phyloP scores from a whole-genome alignment of 306 rosid species.

The Castanospermum australe region DNA sequence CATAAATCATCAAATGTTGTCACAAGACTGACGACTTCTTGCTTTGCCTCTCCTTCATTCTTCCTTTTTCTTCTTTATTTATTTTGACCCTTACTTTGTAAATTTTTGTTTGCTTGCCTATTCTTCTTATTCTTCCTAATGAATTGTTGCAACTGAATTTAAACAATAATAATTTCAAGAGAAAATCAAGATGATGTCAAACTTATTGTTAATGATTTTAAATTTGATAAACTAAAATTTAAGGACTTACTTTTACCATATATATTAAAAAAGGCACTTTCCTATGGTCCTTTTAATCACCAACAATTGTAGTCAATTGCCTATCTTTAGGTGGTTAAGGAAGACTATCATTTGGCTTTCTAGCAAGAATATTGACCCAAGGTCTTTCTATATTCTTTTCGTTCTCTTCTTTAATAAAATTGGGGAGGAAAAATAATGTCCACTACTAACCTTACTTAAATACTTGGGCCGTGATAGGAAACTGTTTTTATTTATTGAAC shows the following conservation, averaged over 20 bases:
- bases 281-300: background rate
- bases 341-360: constrained; percentile 17
- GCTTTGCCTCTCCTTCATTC: background rate
- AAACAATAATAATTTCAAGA: background rate
- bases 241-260: constrained; percentile 1
- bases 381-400: background rate
- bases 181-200: background rate
- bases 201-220: background rate
- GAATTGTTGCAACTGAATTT: background rate
- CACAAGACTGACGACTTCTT: background rate
- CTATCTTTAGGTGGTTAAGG: background rate
- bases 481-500: too few relatives aligned
- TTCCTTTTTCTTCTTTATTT: background rate
- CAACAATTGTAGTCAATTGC: background rate
- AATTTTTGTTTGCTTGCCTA: background rate
- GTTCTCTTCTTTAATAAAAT: background rate
- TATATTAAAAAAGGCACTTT: background rate
- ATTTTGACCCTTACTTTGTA: background rate
- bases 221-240: background rate
- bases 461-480: background rate
- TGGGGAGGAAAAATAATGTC: background rate
- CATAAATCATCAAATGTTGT: background rate
- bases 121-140: background rate
- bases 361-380: constrained; percentile 14
- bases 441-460: constrained; percentile 4